These are phyloP conservation scores for Dryas octopetala DNA, from an alignment of 306 rosid genomes.

Conservation along the genomic window DNA sequence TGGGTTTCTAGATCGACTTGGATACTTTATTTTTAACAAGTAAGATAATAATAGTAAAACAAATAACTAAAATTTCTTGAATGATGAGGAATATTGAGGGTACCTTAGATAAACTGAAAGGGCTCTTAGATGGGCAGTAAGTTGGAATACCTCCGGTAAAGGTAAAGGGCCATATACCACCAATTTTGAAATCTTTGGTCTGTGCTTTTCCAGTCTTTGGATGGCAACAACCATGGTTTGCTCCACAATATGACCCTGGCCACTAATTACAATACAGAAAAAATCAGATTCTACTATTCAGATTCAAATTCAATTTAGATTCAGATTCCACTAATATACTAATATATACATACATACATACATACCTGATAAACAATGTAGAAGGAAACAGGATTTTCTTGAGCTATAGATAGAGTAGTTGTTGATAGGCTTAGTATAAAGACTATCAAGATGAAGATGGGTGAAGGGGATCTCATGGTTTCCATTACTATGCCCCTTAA, in stretches of 20 bases:
- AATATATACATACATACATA: too few relatives aligned
- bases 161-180: constrained; percentile 1
- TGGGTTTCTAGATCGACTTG: too few relatives aligned
- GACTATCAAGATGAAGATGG: constrained; percentile 2
- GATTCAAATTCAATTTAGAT: too few relatives aligned
- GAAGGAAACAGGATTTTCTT: not conserved
- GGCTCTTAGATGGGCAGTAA: not conserved
- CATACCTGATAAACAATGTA: constrained; percentile 8
- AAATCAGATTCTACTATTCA: not conserved
- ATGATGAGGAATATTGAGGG: not conserved
- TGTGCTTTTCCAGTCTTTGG: not conserved
- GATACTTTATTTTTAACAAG: too few relatives aligned
- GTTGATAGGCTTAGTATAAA: not conserved
- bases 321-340: too few relatives aligned
- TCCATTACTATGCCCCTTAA: not conserved
- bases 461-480: not conserved
- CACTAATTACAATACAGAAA: not conserved
- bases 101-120: not conserved
- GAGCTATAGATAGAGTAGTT: not conserved
- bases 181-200: not conserved
- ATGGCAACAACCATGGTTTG: constrained; percentile 14
- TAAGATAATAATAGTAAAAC: too few relatives aligned
- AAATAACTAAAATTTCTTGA: too few relatives aligned
- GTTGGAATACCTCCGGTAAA: constrained; percentile 1
- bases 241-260: constrained; percentile 10